Evolutionary conservation across 1,284 basidiomycete genomes (phyloP), one percentile per base, ranked within the genome.

Genomic region (Ceratobasidium sp.): DNA sequence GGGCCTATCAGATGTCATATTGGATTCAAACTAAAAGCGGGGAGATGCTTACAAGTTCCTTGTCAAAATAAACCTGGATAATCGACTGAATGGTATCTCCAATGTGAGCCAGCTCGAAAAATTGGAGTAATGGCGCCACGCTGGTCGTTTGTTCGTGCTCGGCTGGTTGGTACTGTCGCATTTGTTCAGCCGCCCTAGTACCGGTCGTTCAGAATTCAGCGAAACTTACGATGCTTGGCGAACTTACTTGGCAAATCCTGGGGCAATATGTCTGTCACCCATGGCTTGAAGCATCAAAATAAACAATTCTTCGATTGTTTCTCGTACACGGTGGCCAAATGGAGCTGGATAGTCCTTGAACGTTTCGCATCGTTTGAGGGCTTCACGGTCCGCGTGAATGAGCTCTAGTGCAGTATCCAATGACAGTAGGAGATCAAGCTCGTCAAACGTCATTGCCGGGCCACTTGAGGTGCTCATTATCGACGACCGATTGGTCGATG

Each of bases 71-170:
- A 1, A 98, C 96, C 74, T 98, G 94, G 1, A 97, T 88, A 89
- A 99, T 97, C 31, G 91, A 93, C 79, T 96, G 93, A 58, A 99
- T 98, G 20, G 94, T 99, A 78, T 99, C 96, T 0, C 94, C 97
- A 17, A 98, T 84, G 80, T 99, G 96, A 0, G 97, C 96, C 17
- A 99, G 83, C 81, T 98, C 96, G 74, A 99, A 98, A 80, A 99
- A 99, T 78, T 98, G 95, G 50, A 98, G 82, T 1, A 99, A 80
- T 0, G 96, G 95, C 0, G 94, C 93, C 0, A 98, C 94, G 69
- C 86, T 88, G 29, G 85, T 87, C 17, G 87, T 89, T 65, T 86
- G 86, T 65, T 88, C 85, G 75, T 94, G 91, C 73, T 94, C 92
- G 0, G 88, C 87, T 0, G 95, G 94, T 75, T 89, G 89, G 77